Conservation (phyloP, 2,329 filamentous ascomycete genomes). For the Pseudocercospora vitis region DNA sequence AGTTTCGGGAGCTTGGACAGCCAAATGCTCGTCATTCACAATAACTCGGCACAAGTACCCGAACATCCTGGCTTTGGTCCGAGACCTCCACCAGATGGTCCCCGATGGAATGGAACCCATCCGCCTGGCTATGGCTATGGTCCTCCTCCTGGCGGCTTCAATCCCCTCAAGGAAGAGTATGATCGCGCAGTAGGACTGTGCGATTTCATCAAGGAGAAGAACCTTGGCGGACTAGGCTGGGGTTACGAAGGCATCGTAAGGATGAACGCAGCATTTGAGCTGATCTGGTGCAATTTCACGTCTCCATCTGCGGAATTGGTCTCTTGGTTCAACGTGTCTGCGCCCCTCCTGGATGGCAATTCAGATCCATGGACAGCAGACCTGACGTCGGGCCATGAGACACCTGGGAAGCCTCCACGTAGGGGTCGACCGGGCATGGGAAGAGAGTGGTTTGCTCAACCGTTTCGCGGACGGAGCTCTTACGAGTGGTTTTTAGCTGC, state of each 20-base stretch:
- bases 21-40: constrained; percentile 54
- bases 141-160: constrained; percentile 22
- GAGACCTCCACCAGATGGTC: constrained; percentile 23
- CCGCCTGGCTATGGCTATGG: background rate
- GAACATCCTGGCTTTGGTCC: constrained; percentile 23
- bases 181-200: constrained; percentile 50
- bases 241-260: constrained; percentile 60
- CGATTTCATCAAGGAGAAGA: constrained; percentile 45
- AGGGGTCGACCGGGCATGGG: background rate
- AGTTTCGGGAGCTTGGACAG: constrained; percentile 48
- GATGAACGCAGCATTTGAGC: constrained; percentile 68
- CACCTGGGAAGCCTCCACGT: background rate
- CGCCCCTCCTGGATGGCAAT: constrained; percentile 33
- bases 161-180: constrained; percentile 50
- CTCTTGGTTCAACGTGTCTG: constrained; percentile 50
- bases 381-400: background rate
- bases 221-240: constrained; percentile 49
- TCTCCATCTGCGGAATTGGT: constrained; percentile 47
- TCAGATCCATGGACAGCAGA: background rate
- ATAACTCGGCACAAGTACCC: constrained; percentile 42
- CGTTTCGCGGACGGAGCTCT: constrained; percentile 9
- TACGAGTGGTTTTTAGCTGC: constrained; percentile 26
- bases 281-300: constrained; percentile 65
- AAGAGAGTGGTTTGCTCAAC: background rate
- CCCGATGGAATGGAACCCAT: background rate